These are phyloP conservation scores for Plantago elongata DNA, from an alignment of 257 asterid genomes.

Conservation along the genomic window DNA sequence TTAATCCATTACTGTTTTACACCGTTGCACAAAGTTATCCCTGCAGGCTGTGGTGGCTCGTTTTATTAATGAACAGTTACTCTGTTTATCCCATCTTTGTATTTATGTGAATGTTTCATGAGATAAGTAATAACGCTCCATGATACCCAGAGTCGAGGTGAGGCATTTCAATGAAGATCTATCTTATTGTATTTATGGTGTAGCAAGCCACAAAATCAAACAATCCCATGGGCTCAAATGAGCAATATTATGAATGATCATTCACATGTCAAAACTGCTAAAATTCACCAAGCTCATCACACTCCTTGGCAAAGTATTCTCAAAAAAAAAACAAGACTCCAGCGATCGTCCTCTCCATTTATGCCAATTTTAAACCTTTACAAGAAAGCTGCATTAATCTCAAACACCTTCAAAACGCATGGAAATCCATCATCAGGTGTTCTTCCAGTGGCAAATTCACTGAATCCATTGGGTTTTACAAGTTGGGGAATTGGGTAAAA, in stretches of 20 bases:
- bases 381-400: constrained; percentile 49
- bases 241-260: constrained; percentile 38
- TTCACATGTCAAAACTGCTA: constrained; percentile 49
- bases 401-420: constrained; percentile 46
- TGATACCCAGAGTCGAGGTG: too few relatives aligned
- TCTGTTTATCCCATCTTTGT: too few relatives aligned
- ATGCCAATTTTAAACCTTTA: constrained; percentile 62
- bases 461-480: constrained; percentile 51
- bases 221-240: constrained; percentile 30
- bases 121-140: too few relatives aligned
- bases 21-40: too few relatives aligned
- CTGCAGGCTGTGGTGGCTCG: too few relatives aligned
- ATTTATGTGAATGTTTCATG: too few relatives aligned
- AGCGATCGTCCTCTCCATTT: constrained; percentile 59
- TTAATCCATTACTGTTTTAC: too few relatives aligned
- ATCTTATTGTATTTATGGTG: too few relatives aligned
- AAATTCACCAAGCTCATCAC: constrained; percentile 68
- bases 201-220: too few relatives aligned
- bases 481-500: constrained; percentile 58
- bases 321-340: too few relatives aligned
- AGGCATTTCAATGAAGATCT: too few relatives aligned
- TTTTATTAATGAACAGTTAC: too few relatives aligned
- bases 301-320: constrained; percentile 26
- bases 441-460: constrained; percentile 45
- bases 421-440: constrained; percentile 76